phyloP scores from a whole-genome alignment of 495 filamentous ascomycete species.

The Symbiotaphrina buchneri region DNA sequence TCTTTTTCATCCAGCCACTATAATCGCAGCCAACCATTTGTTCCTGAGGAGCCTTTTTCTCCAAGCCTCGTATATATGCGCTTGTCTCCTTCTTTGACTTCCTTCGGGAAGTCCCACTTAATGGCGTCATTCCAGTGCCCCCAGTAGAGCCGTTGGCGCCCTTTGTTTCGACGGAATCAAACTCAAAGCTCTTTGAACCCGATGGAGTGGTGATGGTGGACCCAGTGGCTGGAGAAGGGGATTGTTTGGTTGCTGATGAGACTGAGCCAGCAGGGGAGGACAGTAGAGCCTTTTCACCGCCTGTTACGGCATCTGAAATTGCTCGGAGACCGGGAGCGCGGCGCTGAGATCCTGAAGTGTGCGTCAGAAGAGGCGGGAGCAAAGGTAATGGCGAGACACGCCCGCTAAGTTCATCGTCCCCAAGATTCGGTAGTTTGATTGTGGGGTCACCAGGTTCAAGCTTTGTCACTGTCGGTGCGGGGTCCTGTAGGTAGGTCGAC shows the following conservation, averaged over 20 bases:
- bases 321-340: conserved; percentile 43
- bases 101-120: conserved; percentile 17
- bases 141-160: conserved; percentile 28
- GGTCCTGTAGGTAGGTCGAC: conserved; percentile 23
- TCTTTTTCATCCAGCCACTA: conserved; percentile 99
- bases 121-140: conserved; percentile 12
- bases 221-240: conserved; percentile 40
- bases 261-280: conserved; percentile 20
- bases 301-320: conserved; percentile 59
- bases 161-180: conserved; percentile 41
- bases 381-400: too few relatives aligned
- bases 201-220: conserved; percentile 79
- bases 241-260: conserved; percentile 39
- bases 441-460: conserved; percentile 33
- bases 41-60: conserved; percentile 61
- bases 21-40: conserved; percentile 80
- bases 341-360: conserved; percentile 19
- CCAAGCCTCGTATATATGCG: conserved; percentile 72
- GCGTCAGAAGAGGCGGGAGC: too few relatives aligned
- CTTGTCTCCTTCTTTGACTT: conserved; percentile 89
- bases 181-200: conserved; percentile 54
- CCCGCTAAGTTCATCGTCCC: too few relatives aligned
- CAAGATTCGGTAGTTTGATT: too few relatives aligned
- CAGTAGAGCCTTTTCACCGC: conserved; percentile 31
- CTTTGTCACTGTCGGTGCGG: conserved; percentile 38